Base-by-base conservation (phyloP, 257 asterid species). In the Solanum virginianum region DNA sequence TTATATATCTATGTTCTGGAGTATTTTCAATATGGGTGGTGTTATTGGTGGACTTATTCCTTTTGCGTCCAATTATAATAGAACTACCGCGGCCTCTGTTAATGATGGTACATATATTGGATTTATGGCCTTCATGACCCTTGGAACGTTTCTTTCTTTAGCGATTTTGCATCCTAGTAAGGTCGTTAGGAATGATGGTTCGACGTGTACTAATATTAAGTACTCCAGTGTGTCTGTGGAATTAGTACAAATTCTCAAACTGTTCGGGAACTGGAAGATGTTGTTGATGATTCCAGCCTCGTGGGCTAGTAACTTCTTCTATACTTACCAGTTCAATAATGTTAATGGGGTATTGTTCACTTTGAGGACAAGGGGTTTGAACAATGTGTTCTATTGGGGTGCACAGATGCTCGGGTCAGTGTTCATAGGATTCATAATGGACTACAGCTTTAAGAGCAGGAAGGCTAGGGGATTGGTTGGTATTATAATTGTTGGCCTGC, bases 351-450 rank as follows among this genome's bases (percentile, higher is more conserved):
- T 69, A 32, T 55, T 97, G 88, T 97, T 97, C 84, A 95, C 92
- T 89, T 81, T 97, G 65, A 89, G 99, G 84, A 95, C 98, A 3
- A 89, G 97, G 24, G 98, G 98, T 3, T 85, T 97, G 84, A 97
- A 95, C 86, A 88, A 91, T 15, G 82, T 92, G 56, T 91, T 92
- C 72, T 95, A 93, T 54, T 92, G 95, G 95, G 95, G 89, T 1
- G 99, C 99, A 0, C 98, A 97, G 89, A 97, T 97, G 98, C 86
- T 97, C 18, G 98, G 98, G 1, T 97, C 98, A 10, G 88, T 97
- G 18, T 74, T 91, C 7, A 90, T 93, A 16, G 97, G 97, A 17
- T 89, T 88, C 66, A 80, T 91, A 41, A 91, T 91, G 96, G 97
- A 93, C 62, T 92, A 89, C 85, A 90, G 92, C 26, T 92, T 92